Evolutionary conservation across 108 stramenopile genomes (phyloP).

Genomic region (Aurantiochytrium sp.): DNA sequence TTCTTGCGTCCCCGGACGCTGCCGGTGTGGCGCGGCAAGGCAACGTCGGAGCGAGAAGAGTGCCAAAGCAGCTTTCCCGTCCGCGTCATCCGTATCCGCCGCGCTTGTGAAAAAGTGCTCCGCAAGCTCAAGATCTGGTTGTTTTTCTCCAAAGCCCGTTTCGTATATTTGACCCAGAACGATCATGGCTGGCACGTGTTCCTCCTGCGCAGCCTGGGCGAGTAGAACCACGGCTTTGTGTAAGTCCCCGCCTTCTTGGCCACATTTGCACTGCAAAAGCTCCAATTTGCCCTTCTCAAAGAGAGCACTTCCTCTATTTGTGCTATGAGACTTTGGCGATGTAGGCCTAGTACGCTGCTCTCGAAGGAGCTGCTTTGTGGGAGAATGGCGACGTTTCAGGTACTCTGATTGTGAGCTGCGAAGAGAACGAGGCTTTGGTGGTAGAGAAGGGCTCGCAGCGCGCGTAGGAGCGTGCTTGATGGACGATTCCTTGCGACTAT

Average conservation of each 20-base stretch:
- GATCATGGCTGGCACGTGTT: not conserved
- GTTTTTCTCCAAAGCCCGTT: not conserved
- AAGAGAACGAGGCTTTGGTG: no score
- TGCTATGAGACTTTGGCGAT: not conserved
- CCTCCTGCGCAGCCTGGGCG: not conserved
- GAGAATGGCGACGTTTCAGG: not conserved
- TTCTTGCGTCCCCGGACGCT: not conserved
- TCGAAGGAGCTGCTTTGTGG: not conserved
- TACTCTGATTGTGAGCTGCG: not conserved
- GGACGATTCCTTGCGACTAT: no score
- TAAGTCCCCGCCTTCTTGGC: not conserved
- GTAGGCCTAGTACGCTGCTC: not conserved
- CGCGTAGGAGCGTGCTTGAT: no score
- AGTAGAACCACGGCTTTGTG: not conserved
- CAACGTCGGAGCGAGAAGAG: not conserved
- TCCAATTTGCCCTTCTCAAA: not conserved
- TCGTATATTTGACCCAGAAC: not conserved
- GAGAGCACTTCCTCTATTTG: not conserved
- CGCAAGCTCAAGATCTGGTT: not conserved
- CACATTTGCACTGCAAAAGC: not conserved
- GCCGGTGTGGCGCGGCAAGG: no score
- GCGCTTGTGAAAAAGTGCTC: not conserved
- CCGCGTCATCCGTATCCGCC: not conserved
- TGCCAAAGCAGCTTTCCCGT: not conserved
- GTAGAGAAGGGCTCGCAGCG: no score